These are phyloP conservation scores for Furcasterigmium furcatum DNA, from an alignment of 2,329 filamentous ascomycete genomes.

Conservation along the genomic window DNA sequence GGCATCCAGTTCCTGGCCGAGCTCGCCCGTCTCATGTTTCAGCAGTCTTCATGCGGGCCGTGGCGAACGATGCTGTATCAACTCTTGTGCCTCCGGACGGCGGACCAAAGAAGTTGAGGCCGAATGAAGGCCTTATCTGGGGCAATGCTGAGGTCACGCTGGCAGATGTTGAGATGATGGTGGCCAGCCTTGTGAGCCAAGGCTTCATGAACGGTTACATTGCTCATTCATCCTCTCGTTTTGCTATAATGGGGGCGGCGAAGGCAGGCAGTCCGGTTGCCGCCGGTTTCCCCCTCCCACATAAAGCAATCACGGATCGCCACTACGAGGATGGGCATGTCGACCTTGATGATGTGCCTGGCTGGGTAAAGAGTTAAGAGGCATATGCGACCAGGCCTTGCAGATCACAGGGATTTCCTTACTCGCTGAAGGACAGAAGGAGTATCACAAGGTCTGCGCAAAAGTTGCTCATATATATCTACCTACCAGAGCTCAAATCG, in stretches of 20 bases:
- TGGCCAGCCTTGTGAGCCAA: constrained; percentile 75
- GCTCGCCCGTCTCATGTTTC: constrained; percentile 40
- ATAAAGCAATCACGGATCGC: constrained; percentile 62
- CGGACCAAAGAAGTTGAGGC: constrained; percentile 43
- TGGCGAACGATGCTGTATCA: constrained; percentile 41
- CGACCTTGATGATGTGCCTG: constrained; percentile 66
- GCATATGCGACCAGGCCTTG: too few relatives aligned
- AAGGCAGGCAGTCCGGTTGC: constrained; percentile 55
- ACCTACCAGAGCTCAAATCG: too few relatives aligned
- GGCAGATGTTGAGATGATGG: constrained; percentile 71
- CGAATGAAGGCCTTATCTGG: constrained; percentile 59
- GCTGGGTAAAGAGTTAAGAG: constrained; percentile 61
- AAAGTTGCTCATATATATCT: too few relatives aligned
- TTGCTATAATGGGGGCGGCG: constrained; percentile 76
- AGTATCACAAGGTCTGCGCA: too few relatives aligned
- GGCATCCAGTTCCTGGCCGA: constrained; percentile 34
- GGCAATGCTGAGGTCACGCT: constrained; percentile 59
- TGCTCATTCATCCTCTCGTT: constrained; percentile 70
- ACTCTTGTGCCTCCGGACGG: constrained; percentile 46
- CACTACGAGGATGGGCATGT: constrained; percentile 51
- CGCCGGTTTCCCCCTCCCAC: constrained; percentile 75
- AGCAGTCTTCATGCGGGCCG: constrained; percentile 47
- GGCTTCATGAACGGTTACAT: constrained; percentile 82
- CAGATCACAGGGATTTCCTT: too few relatives aligned
- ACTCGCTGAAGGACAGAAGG: too few relatives aligned